Base-by-base conservation (phyloP, 805 yeast species). In the Wickerhamomyces canadensis region DNA sequence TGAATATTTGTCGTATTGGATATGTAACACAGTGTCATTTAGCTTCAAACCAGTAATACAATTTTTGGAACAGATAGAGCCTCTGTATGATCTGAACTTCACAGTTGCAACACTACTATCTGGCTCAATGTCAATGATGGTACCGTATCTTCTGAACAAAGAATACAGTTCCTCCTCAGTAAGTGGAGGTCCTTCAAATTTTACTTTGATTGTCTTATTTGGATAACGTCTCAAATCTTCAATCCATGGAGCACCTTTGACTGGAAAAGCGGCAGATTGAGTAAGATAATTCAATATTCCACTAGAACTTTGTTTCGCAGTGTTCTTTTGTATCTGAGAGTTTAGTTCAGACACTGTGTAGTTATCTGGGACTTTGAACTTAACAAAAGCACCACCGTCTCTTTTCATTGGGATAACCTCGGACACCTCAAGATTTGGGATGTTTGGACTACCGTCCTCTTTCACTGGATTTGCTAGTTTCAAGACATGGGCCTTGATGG, bases 341-440 rank as follows among this genome's bases (percentile, higher is more conserved):
- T 80, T 78, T 34, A 82, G 68, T 17, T 74, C 79, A 28, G 73
- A 69, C 5, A 72, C 61, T 5, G 72, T 61, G 37, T 58, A 58
- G 3, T 61, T 68, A 6, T 65, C 68, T 0, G 89, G 85, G 21
- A 84, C 74, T 22, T 65, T 59, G 49, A 82, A 82, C 46, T 81
- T 82, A 26, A 86, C 93, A 68, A 91, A 89, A 2, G 87, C 96
- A 31, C 98, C 98, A 36, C 97, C 96, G 54, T 93, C 98, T 42
- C 95, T 68, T 39, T 67, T 68, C 38, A 89, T 72, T 0, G 93
- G 83, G 23, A 80, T 74, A 22, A 86, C 69, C 2, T 79, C 78
- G 6, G 73, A 67, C 34, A 86, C 64, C 21, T 68, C 60, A 18
- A 79, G 40, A 2, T 64, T 67, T 29, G 58, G 57, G n/a, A 67